Evolutionary conservation across 1,139 yeast genomes (phyloP).

Genomic region (Blastobotrys buckinghamii): DNA sequence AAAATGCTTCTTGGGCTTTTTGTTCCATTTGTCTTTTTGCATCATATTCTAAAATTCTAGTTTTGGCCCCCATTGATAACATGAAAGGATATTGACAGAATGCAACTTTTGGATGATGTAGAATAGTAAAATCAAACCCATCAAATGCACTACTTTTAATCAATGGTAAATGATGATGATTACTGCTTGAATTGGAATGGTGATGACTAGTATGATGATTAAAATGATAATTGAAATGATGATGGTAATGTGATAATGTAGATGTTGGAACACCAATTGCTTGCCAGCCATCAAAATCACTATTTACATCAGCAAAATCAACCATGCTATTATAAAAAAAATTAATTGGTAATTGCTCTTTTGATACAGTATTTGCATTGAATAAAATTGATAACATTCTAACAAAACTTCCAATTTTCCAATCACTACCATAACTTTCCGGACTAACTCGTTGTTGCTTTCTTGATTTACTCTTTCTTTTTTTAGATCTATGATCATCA

Average conservation of each 20-base stretch:
- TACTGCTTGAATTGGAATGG: not conserved
- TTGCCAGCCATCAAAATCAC: slow-evolving; percentile 86
- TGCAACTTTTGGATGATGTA: slow-evolving; percentile 16
- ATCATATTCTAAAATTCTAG: slow-evolving; percentile 73
- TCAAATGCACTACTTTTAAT: slow-evolving; percentile 7
- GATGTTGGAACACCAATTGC: slow-evolving; percentile 18
- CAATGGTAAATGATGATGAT: not conserved
- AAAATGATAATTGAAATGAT: slow-evolving; percentile 1
- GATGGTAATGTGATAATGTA: slow-evolving; percentile 7
- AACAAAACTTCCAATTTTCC: slow-evolving; percentile 72
- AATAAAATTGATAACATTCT: slow-evolving; percentile 50
- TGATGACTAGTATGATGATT: slow-evolving; percentile 1
- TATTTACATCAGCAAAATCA: slow-evolving; percentile 67
- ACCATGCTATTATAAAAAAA: slow-evolving; percentile 74
- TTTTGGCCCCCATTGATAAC: slow-evolving; percentile 75
- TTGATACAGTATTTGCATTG: slow-evolving; percentile 44
- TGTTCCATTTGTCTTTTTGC: slow-evolving; percentile 78
- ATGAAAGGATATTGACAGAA: slow-evolving; percentile 84
- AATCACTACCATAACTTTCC: slow-evolving; percentile 67
- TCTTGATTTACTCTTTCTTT: slow-evolving; percentile 21
- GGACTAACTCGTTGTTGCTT: slow-evolving; percentile 38
- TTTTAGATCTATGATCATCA: slow-evolving; percentile 23
- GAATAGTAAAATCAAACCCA: slow-evolving; percentile 11
- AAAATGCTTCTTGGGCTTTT: slow-evolving; percentile 85
- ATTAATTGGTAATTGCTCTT: slow-evolving; percentile 41